A percentile compares a stretch with the other conserved stretches of the same genome.
Evolutionary conservation across 495 filamentous ascomycete genomes (phyloP).

Genomic region (Tuber brumale): DNA sequence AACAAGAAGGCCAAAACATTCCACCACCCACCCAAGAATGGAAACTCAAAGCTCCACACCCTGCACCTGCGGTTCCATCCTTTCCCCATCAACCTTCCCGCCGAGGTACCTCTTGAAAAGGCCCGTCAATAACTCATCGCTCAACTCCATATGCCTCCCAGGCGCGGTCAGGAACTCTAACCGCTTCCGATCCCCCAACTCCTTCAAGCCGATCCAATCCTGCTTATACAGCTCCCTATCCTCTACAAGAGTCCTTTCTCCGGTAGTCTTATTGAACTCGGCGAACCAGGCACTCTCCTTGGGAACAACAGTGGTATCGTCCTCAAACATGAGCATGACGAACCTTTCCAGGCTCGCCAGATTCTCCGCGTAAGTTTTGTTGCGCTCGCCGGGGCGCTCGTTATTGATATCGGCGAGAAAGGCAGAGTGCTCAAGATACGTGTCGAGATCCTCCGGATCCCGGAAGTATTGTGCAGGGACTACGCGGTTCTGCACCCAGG

Average conservation of each 20-base stretch:
- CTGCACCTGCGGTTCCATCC: neutral
- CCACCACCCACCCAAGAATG: neutral
- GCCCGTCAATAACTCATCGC: conserved; percentile 57
- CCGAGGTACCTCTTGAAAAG: conserved; percentile 63
- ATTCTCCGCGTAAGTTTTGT: conserved; percentile 64
- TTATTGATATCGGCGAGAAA: conserved; percentile 99
- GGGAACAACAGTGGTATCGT: conserved; percentile 79
- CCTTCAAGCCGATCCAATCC: conserved; percentile 87
- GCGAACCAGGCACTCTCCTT: conserved; percentile 90
- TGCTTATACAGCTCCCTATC: conserved; percentile 74
- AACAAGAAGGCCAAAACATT: neutral
- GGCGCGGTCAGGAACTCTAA: conserved; percentile 64
- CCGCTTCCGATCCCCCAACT: conserved; percentile 69
- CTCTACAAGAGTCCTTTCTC: conserved; percentile 58
- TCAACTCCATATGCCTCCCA: conserved; percentile 79
- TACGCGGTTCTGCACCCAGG: conserved; percentile 65
- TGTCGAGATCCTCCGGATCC: conserved; percentile 60
- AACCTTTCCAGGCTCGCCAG: conserved; percentile 66
- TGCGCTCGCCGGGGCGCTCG: conserved; percentile 65
- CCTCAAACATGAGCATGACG: conserved; percentile 82
- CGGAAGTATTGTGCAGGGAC: conserved; percentile 96
- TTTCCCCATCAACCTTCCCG: conserved; percentile 21
- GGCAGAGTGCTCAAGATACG: conserved; percentile 76
- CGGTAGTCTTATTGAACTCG: conserved; percentile 65
- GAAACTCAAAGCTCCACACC: neutral